Evolutionary conservation across 108 stramenopile genomes (phyloP).

Genomic region (Nitzschia palea): DNA sequence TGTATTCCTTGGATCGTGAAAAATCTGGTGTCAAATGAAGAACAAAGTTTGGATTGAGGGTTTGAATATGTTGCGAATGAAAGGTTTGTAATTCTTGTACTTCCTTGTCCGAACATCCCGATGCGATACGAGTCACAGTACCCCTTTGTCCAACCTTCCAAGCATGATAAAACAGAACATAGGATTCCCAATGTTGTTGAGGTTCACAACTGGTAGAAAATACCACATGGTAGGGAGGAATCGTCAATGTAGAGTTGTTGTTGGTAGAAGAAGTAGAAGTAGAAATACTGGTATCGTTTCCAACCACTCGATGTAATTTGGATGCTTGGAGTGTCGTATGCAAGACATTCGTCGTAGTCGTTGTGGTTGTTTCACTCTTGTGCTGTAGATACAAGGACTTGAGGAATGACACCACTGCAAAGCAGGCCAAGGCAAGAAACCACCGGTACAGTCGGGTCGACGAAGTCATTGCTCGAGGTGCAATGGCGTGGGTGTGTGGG

Average conservation of each 20-base stretch:
- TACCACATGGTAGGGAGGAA: conserved; percentile 47
- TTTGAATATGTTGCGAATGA: conserved; percentile 24
- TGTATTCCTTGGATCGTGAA: conserved; percentile 9
- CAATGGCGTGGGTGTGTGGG: no score
- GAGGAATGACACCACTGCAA: neutral
- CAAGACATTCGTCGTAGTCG: no score
- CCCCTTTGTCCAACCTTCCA: conserved; percentile 71
- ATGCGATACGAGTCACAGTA: conserved; percentile 86
- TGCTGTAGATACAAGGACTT: no score
- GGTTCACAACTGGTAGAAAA: conserved; percentile 86
- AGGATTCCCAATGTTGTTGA: conserved; percentile 92
- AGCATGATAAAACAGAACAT: conserved; percentile 85
- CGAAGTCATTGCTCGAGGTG: no score
- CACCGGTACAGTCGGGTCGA: neutral
- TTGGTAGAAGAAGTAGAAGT: no score
- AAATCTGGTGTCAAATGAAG: conserved; percentile 79
- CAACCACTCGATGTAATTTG: no score
- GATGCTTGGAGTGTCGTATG: no score
- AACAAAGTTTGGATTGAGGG: conserved; percentile 49
- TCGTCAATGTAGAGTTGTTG: neutral
- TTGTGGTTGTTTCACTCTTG: no score
- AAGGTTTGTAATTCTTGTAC: conserved; percentile 18
- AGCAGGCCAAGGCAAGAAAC: neutral
- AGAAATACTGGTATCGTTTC: no score
- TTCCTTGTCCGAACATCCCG: conserved; percentile 35